A percentile compares a stretch with the other conserved stretches of the same genome.
These are phyloP conservation scores for Conticribra guillardii DNA, from an alignment of 108 stramenopile genomes.

Conservation along the genomic window DNA sequence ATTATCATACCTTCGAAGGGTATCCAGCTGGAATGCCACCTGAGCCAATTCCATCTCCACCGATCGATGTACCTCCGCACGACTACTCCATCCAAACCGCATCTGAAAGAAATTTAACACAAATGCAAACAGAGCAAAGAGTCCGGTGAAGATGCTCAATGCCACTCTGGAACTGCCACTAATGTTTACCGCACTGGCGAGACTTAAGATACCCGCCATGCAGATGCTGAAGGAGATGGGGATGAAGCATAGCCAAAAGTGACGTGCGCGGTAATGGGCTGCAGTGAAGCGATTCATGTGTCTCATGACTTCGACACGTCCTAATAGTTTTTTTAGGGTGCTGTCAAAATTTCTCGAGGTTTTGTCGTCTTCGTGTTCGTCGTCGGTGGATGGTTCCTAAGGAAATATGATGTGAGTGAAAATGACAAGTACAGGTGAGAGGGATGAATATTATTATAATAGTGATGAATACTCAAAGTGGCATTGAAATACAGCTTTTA, in stretches of 20 bases:
- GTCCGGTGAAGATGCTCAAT: conserved; percentile 15
- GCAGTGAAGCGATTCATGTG: conserved; percentile 31
- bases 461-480: no score
- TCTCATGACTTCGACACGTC: conserved; percentile 36
- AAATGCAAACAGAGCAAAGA: conserved; percentile 26
- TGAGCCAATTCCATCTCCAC: conserved; percentile 25
- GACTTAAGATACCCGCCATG: conserved; percentile 20
- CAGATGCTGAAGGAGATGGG: conserved; percentile 38
- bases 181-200: conserved; percentile 29
- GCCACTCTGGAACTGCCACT: not conserved
- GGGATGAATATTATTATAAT: not conserved
- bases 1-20: conserved; percentile 20
- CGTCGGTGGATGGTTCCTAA: not conserved
- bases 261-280: conserved; percentile 39
- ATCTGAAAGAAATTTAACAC: conserved; percentile 29
- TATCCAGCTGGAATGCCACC: conserved; percentile 28
- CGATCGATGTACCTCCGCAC: conserved; percentile 23
- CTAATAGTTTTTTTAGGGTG: conserved; percentile 18
- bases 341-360: conserved; percentile 31
- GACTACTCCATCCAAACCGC: conserved; percentile 35
- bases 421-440: not conserved
- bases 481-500: no score
- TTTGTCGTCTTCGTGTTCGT: not conserved
- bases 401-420: not conserved
- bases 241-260: conserved; percentile 43